Base-by-base conservation (phyloP, 1,284 basidiomycete genomes). In the Pseudozyma sp. region DNA sequence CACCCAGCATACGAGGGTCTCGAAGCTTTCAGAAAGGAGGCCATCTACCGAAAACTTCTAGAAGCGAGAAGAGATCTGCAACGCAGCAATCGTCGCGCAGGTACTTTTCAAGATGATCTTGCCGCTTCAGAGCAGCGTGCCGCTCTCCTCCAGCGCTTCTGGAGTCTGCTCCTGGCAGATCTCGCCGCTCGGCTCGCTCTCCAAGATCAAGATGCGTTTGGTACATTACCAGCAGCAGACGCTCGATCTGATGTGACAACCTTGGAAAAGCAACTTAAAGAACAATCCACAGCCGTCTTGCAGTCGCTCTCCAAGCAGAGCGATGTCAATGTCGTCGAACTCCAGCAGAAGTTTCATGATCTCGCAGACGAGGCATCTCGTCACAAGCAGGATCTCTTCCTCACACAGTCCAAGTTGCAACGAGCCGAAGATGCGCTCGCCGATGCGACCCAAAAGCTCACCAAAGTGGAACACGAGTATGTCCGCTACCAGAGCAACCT, bases 11-110 rank as follows among this genome's bases (percentile, higher is more conserved):
- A 67, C 40, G 53, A 55, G 39, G 63, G 50, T 11, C 59, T 66
- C 11, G 70, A 82, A 60, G 71, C 73, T 5, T 83, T 76, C 51
- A 60, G 82, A 36, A 83, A 83, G 47, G 82, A 83, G 35, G 82
- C 82, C 48, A 80, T 83, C 54, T 83, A 79, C 43, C 77, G 82
- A 36, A 58, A 70, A 48, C 48, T 83, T 50, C 78, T 79, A 21
- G 81, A 83, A 45, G 67, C 76, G 5, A 55, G 68, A 42, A 68
- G 82, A 39, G 76, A 79, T 12, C 45, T 78, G 10, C 57, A 59
- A 36, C 68, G 81, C 9, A 43, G 71, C 21, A 56, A 81, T 40
- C 56, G 63, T 10, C 64, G 51, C 49, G 50, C 64, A 18, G 51
- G 18, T 1, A 48, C 66, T 6, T 54, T 66, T 13, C 65, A 67